Percentiles rank a stretch among this genome's conserved stretches.
Conservation (phyloP, 768 basidiomycete genomes). For the Lepiota brunneoincarnata region DNA sequence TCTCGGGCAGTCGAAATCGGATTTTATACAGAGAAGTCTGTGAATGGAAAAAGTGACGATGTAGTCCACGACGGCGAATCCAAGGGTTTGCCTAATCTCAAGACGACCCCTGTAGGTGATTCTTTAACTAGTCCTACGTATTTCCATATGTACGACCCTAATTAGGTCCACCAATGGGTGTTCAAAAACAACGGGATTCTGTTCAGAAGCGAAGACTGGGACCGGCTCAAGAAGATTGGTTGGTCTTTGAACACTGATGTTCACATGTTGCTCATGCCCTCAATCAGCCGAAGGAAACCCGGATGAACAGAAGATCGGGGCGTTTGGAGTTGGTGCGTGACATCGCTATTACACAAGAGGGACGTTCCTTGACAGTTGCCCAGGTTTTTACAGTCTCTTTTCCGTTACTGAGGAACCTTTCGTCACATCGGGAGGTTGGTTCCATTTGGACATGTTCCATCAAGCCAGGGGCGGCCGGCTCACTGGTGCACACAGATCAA, state of each 20-base stretch:
- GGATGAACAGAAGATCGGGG: constrained; percentile 92
- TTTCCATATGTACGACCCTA: not conserved
- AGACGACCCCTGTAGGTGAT: constrained; percentile 51
- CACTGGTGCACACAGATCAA: constrained; percentile 44
- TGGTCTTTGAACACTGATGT: constrained; percentile 14
- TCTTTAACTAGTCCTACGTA: not conserved
- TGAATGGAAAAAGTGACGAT: constrained; percentile 27
- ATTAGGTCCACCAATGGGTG: constrained; percentile 74
- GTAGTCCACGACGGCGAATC: not conserved
- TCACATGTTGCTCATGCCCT: not conserved
- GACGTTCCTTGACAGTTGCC: not conserved
- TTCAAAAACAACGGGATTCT: constrained; percentile 86
- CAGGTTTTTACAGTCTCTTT: constrained; percentile 78
- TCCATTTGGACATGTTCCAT: constrained; percentile 15
- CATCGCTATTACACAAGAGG: not conserved
- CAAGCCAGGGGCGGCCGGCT: constrained; percentile 12
- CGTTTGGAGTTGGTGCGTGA: constrained; percentile 79
- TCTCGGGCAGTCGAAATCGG: constrained; percentile 74
- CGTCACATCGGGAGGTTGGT: constrained; percentile 72
- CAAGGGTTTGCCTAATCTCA: constrained; percentile 55
- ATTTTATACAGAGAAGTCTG: constrained; percentile 63
- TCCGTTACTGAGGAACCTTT: constrained; percentile 83
- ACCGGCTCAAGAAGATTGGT: constrained; percentile 86
- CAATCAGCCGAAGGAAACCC: constrained; percentile 84
- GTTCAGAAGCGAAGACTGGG: constrained; percentile 89